These are phyloP conservation scores for Eutrema salsugineum DNA, from an alignment of 441 rosid species.

Conservation along the genomic window DNA sequence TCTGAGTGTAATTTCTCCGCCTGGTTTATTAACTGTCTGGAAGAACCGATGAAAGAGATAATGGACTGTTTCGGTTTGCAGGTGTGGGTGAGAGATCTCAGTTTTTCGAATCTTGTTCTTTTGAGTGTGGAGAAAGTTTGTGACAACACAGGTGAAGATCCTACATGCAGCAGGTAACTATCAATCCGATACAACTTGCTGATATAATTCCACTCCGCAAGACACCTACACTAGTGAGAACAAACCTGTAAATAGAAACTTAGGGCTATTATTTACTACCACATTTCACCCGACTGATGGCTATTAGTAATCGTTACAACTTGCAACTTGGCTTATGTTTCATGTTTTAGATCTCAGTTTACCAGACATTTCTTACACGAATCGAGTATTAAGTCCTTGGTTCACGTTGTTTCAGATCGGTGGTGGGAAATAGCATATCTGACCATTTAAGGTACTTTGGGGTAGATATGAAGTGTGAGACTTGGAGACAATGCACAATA, in stretches of 20 bases:
- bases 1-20: neutral
- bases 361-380: neutral
- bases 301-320: neutral
- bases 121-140: slow-evolving; percentile 69
- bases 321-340: neutral
- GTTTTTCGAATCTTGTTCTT: slow-evolving; percentile 47
- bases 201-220: neutral
- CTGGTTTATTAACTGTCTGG: neutral
- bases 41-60: neutral
- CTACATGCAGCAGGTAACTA: slow-evolving; percentile 69
- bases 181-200: neutral
- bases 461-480: slow-evolving; percentile 50
- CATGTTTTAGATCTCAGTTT: neutral
- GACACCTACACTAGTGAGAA: neutral
- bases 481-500: slow-evolving; percentile 65
- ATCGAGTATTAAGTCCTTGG: neutral
- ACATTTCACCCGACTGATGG: neutral
- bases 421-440: slow-evolving; percentile 61
- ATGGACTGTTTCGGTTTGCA: slow-evolving; percentile 19
- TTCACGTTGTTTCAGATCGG: slow-evolving; percentile 49
- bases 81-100: slow-evolving; percentile 80
- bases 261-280: neutral
- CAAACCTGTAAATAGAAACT: neutral
- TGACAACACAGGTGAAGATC: slow-evolving; percentile 92
- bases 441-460: slow-evolving; percentile 86